Conservation (phyloP, 257 asterid genomes). For the Jacaranda copaia region DNA sequence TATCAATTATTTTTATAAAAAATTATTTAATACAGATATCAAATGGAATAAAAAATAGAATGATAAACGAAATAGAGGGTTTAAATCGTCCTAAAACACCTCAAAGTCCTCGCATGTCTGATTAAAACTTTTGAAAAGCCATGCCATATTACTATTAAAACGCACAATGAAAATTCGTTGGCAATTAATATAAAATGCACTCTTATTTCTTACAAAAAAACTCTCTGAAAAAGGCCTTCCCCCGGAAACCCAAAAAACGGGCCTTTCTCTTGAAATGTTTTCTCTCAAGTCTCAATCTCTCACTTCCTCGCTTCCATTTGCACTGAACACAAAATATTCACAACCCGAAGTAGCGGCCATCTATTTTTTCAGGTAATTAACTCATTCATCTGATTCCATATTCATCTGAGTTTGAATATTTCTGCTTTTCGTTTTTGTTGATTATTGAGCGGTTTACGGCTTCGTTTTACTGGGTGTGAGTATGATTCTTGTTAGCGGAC, state of each 20-base stretch:
- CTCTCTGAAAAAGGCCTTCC: not conserved
- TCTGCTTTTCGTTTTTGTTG: constrained; percentile 25
- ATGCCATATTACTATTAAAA: not conserved
- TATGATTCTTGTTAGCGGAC: constrained; percentile 9
- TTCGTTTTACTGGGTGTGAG: not conserved
- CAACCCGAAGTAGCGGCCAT: constrained; percentile 16
- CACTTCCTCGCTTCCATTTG: constrained; percentile 3
- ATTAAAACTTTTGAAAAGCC: not conserved
- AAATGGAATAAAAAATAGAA: no score
- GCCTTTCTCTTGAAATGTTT: not conserved
- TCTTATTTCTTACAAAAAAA: constrained; percentile 5
- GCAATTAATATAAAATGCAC: not conserved
- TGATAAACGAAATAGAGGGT: no score
- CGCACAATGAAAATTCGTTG: not conserved
- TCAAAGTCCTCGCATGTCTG: not conserved
- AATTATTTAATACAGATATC: no score
- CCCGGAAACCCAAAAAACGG: constrained; percentile 32
- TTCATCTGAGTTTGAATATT: constrained; percentile 28
- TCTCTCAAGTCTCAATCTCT: constrained; percentile 29
- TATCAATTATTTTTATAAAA: no score
- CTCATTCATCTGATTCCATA: constrained; percentile 28
- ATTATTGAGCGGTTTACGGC: constrained; percentile 22
- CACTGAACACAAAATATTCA: constrained; percentile 34
- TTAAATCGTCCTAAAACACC: no score
- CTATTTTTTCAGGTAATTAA: constrained; percentile 23